These are phyloP conservation scores for Lachnellula suecica DNA, from an alignment of 2,329 filamentous ascomycete genomes.

Conservation along the genomic window DNA sequence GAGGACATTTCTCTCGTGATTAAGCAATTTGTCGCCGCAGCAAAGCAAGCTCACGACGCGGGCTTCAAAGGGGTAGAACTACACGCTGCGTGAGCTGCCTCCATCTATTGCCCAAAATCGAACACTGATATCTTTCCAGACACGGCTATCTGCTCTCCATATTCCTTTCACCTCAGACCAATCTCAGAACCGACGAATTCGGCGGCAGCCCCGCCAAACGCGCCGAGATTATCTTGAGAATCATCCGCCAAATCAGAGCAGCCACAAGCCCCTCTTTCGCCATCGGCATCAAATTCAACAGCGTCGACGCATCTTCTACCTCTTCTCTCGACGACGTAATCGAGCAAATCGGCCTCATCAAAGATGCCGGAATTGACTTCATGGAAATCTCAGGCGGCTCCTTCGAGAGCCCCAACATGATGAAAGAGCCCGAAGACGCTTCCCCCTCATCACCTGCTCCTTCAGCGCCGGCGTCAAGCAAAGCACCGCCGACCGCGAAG, in stretches of 20 bases:
- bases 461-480: slow-evolving; percentile 25
- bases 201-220: slow-evolving; percentile 73
- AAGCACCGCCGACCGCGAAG: slow-evolving; percentile 56
- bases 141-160: slow-evolving; percentile 73
- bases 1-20: slow-evolving; percentile 54
- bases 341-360: slow-evolving; percentile 54
- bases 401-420: slow-evolving; percentile 48
- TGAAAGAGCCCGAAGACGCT: slow-evolving; percentile 11
- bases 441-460: slow-evolving; percentile 4
- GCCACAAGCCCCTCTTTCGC: slow-evolving; percentile 38
- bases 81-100: slow-evolving; percentile 43
- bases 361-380: slow-evolving; percentile 57
- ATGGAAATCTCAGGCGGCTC: slow-evolving; percentile 66
- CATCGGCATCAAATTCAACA: slow-evolving; percentile 56
- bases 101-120: background rate
- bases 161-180: slow-evolving; percentile 68
- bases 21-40: slow-evolving; percentile 50
- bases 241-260: slow-evolving; percentile 59
- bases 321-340: slow-evolving; percentile 51
- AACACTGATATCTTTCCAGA: slow-evolving; percentile 9
- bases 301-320: slow-evolving; percentile 46
- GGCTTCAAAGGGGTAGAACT: slow-evolving; percentile 55
- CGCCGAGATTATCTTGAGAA: slow-evolving; percentile 63
- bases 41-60: slow-evolving; percentile 46
- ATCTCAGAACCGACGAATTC: slow-evolving; percentile 65